Evolutionary conservation across 495 filamentous ascomycete species (phyloP).

Genomic region (Talaromyces stipitatus): DNA sequence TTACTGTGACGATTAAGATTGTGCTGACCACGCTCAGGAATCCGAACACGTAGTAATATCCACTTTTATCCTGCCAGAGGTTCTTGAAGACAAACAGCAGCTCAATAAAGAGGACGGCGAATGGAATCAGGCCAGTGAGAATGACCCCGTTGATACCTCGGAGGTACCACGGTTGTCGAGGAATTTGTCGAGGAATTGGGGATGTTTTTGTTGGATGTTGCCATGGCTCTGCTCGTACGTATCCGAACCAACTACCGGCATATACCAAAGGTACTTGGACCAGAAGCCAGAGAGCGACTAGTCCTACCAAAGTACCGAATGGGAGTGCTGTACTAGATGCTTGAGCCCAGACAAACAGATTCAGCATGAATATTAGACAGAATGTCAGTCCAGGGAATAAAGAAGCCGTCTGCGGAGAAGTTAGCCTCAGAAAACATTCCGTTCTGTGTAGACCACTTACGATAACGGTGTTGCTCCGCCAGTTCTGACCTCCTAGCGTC

Average conservation of each 20-base stretch:
- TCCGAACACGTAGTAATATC: constrained; percentile 93
- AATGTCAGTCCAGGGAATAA: constrained; percentile 83
- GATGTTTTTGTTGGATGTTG: constrained; percentile 84
- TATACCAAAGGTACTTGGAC: constrained; percentile 89
- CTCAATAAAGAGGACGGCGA: constrained; percentile 91
- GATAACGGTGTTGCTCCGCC: constrained; percentile 74
- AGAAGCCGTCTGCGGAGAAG: constrained; percentile 51
- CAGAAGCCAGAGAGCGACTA: constrained; percentile 77
- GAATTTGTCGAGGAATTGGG: constrained; percentile 65
- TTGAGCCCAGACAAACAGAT: constrained; percentile 91
- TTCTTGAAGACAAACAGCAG: constrained; percentile 88
- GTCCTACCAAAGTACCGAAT: constrained; percentile 71
- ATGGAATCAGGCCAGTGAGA: constrained; percentile 77
- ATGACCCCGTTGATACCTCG: constrained; percentile 53
- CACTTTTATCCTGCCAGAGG: constrained; percentile 87
- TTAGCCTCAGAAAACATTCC: constrained; percentile 12
- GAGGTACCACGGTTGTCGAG: constrained; percentile 74
- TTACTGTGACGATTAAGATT: constrained; percentile 70
- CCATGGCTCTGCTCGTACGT: constrained; percentile 58
- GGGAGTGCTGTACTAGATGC: constrained; percentile 87
- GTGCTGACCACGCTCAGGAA: constrained; percentile 71
- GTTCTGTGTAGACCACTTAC: constrained; percentile 22
- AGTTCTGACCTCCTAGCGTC: constrained; percentile 75
- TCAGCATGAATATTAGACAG: constrained; percentile 70
- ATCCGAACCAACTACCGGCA: constrained; percentile 75